Conservation (phyloP, 805 yeast species). For the Naumovozyma dairenensis region DNA sequence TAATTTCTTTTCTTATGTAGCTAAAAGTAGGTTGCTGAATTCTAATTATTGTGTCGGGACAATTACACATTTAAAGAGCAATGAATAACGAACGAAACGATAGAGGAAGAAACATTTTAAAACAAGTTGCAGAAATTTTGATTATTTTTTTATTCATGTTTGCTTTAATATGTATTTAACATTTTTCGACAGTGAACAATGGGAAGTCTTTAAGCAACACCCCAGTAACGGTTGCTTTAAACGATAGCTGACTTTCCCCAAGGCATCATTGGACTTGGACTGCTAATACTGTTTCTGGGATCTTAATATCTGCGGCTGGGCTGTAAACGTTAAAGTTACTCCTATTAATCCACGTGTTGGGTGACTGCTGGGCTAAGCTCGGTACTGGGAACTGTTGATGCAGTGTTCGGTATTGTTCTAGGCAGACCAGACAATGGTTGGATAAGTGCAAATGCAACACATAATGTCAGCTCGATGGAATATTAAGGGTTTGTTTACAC, state of each 20-base stretch:
- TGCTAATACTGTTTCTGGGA: constrained; percentile 1
- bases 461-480: neutral
- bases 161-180: neutral
- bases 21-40: too few species aligned
- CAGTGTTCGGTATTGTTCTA: neutral
- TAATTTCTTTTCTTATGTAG: too few species aligned
- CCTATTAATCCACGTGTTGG: constrained; percentile 1
- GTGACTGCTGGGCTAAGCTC: neutral
- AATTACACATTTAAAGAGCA: too few species aligned
- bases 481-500: neutral
- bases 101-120: too few species aligned
- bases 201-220: neutral
- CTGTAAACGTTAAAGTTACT: neutral
- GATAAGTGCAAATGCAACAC: constrained; percentile 1
- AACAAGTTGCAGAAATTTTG: too few species aligned
- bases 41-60: too few species aligned
- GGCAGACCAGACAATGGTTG: constrained; percentile 3
- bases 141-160: neutral
- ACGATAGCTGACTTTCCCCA: neutral
- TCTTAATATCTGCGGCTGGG: neutral
- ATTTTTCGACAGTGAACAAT: neutral
- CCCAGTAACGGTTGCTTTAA: neutral
- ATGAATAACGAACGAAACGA: too few species aligned
- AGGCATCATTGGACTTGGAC: constrained; percentile 1
- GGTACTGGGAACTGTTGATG: constrained; percentile 1